Conservation (phyloP, 768 basidiomycete genomes). For the Pleurotus tuoliensis region DNA sequence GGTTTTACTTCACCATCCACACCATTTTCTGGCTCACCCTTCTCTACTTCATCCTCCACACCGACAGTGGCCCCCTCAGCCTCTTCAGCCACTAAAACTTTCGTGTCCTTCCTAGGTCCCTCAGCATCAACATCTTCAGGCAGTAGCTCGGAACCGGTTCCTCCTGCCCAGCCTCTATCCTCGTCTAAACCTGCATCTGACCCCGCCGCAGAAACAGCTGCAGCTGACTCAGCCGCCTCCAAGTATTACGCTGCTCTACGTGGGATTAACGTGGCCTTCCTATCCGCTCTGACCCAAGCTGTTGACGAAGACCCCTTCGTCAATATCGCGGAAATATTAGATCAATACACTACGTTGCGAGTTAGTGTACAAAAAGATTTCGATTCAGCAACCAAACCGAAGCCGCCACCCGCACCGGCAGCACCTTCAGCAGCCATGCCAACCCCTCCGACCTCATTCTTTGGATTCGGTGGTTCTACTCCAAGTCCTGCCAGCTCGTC, state of each 20-base stretch:
- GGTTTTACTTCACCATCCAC: constrained; percentile 9
- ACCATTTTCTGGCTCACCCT: constrained; percentile 11
- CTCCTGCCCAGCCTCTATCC: neutral
- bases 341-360: constrained; percentile 57
- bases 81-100: constrained; percentile 47
- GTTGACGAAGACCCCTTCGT: constrained; percentile 67
- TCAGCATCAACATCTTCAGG: constrained; percentile 14
- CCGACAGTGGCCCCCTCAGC: constrained; percentile 29
- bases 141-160: constrained; percentile 10
- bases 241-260: constrained; percentile 70
- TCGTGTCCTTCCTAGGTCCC: constrained; percentile 40
- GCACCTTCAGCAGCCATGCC: constrained; percentile 20
- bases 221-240: constrained; percentile 30
- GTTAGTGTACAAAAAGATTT: constrained; percentile 52
- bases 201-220: constrained; percentile 15
- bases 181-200: constrained; percentile 9
- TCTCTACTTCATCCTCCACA: constrained; percentile 12
- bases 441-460: constrained; percentile 29
- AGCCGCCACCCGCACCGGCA: neutral
- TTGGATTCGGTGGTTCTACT: constrained; percentile 11
- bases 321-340: constrained; percentile 54
- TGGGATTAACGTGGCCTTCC: constrained; percentile 66
- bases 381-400: constrained; percentile 29
- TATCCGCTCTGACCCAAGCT: constrained; percentile 52
- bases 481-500: constrained; percentile 14